Evolutionary conservation across 2,329 filamentous ascomycete genomes (phyloP).

Genomic region (Colletotrichum eleusines): DNA sequence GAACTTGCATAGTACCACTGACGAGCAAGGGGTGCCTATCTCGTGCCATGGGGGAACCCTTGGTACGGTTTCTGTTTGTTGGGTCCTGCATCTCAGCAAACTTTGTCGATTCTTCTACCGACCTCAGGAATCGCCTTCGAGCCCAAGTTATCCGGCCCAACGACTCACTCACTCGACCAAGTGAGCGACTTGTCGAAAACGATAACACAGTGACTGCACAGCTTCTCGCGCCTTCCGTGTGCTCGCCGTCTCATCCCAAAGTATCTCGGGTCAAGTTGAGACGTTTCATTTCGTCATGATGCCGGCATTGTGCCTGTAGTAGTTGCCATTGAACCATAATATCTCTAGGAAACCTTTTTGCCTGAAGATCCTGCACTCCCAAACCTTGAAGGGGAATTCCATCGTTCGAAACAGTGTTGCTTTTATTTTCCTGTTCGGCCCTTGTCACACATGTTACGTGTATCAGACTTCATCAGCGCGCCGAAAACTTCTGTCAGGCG

Average conservation of each 20-base stretch:
- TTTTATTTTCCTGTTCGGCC: neutral
- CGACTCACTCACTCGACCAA: neutral
- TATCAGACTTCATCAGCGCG: neutral
- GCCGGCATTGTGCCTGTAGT: constrained; percentile 8
- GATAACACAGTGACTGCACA: no score
- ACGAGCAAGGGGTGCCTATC: neutral
- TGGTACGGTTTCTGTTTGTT: neutral
- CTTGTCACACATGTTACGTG: neutral
- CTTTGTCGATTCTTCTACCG: neutral
- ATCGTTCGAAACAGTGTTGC: neutral
- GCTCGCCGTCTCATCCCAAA: neutral
- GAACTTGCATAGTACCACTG: neutral
- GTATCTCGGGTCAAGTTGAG: neutral
- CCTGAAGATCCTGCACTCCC: neutral
- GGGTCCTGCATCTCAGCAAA: no score
- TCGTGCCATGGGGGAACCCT: neutral
- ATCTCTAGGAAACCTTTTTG: neutral
- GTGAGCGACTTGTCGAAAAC: neutral
- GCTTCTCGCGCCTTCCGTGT: neutral
- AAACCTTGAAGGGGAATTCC: neutral
- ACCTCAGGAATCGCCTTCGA: neutral
- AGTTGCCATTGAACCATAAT: constrained; percentile 5
- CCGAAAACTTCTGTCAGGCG: constrained; percentile 19
- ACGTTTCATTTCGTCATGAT: neutral
- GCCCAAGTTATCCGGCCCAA: neutral